phyloP scores from a whole-genome alignment of 495 filamentous ascomycete species.

The Aspergillus panamensis region DNA sequence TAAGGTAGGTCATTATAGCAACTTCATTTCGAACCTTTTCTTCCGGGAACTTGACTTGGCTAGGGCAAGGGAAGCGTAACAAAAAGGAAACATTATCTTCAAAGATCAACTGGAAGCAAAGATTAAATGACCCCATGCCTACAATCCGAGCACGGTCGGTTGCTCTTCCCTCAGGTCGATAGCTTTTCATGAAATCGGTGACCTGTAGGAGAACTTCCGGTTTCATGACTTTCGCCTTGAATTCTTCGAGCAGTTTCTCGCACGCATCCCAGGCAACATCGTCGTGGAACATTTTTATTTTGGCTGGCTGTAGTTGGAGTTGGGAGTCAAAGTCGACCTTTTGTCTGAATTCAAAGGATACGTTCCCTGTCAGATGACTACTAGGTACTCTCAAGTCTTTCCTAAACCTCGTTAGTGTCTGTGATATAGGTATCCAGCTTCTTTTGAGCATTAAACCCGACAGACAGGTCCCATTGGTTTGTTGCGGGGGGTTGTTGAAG shows the following conservation, averaged over 20 bases:
- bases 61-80: slow-evolving; percentile 26
- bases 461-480: no score
- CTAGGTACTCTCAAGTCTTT: no score
- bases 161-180: slow-evolving; percentile 19
- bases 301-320: no score
- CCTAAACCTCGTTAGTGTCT: no score
- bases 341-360: no score
- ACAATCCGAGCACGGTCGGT: slow-evolving; percentile 20
- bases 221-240: slow-evolving; percentile 22
- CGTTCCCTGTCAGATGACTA: no score
- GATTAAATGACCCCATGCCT: slow-evolving; percentile 25
- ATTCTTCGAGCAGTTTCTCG: no score
- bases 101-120: slow-evolving; percentile 24
- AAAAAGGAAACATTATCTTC: slow-evolving; percentile 17
- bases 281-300: no score
- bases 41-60: slow-evolving; percentile 28
- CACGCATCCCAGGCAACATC: slow-evolving; percentile 33
- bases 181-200: slow-evolving; percentile 19
- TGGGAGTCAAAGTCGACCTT: no score
- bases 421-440: no score
- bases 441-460: no score
- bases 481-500: no score
- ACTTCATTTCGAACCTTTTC: slow-evolving; percentile 39
- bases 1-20: slow-evolving; percentile 35
- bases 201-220: slow-evolving; percentile 17